phyloP scores from a whole-genome alignment of 2,329 filamentous ascomycete species.

The Dactylellina haptotyla region DNA sequence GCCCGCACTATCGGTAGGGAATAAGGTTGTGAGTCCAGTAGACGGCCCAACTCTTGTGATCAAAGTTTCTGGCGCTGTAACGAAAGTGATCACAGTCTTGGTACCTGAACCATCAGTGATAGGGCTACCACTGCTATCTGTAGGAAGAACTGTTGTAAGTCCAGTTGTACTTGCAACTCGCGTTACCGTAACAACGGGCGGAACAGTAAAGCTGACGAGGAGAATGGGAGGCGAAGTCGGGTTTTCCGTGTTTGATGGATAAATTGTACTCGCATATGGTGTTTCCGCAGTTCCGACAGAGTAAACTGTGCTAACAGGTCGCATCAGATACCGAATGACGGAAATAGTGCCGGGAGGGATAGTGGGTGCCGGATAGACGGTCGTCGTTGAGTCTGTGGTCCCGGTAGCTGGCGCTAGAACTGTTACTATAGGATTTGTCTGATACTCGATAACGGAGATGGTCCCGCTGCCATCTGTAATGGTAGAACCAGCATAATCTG shows the following conservation, averaged over 20 bases:
- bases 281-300: too few species aligned
- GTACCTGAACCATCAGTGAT: neutral
- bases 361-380: neutral
- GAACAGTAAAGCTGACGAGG: neutral
- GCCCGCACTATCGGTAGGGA: neutral
- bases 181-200: neutral
- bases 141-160: neutral
- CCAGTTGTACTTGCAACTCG: neutral
- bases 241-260: too few species aligned
- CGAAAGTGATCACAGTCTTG: neutral
- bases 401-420: neutral
- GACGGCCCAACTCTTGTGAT: neutral
- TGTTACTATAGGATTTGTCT: neutral
- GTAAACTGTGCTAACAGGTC: too few species aligned
- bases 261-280: too few species aligned
- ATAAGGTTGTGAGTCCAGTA: neutral
- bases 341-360: constrained; percentile 3
- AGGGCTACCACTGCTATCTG: neutral
- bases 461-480: neutral
- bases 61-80: neutral
- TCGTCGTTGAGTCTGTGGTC: neutral
- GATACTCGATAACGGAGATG: neutral
- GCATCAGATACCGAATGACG: neutral
- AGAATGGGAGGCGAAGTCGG: neutral
- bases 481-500: neutral